Conservation (phyloP, 495 filamentous ascomycete genomes). For the Cryomyces antarcticus region DNA sequence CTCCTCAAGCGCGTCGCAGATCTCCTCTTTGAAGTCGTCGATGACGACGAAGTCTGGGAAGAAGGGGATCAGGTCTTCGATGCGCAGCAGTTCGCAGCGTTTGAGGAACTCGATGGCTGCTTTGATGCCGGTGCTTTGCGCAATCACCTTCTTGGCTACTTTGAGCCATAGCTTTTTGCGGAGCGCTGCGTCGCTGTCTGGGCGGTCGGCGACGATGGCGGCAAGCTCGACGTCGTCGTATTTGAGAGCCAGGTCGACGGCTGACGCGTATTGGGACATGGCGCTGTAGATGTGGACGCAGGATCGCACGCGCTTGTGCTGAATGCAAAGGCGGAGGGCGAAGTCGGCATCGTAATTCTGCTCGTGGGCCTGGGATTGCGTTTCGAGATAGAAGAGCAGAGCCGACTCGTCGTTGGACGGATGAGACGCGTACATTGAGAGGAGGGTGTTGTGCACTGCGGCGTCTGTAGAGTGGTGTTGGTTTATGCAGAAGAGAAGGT, state of each 20-base stretch:
- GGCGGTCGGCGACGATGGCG: slow-evolving; percentile 70
- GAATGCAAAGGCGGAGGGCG: slow-evolving; percentile 83
- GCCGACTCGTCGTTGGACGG: slow-evolving; percentile 60
- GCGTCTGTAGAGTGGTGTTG: slow-evolving; percentile 63
- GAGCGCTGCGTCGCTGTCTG: slow-evolving; percentile 51
- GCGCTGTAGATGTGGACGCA: slow-evolving; percentile 91
- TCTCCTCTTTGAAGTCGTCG: slow-evolving; percentile 96
- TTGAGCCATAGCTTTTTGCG: slow-evolving; percentile 90
- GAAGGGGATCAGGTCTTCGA: slow-evolving; percentile 93
- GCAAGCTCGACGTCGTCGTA: slow-evolving; percentile 81
- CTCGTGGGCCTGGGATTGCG: slow-evolving; percentile 33
- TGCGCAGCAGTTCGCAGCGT: slow-evolving; percentile 74
- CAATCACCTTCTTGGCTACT: slow-evolving; percentile 81
- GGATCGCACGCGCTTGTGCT: slow-evolving; percentile 74
- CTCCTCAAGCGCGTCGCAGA: slow-evolving; percentile 78
- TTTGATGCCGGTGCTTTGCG: slow-evolving; percentile 69
- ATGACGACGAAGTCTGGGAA: slow-evolving; percentile 99
- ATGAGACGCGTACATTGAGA: slow-evolving; percentile 87
- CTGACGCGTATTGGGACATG: slow-evolving; percentile 82
- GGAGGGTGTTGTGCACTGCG: slow-evolving; percentile 92
- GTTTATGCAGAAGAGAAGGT: slow-evolving; percentile 83
- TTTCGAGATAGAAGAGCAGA: slow-evolving; percentile 71
- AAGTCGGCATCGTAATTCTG: slow-evolving; percentile 92
- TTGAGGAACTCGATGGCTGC: slow-evolving; percentile 85
- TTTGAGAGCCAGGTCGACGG: slow-evolving; percentile 76